Evolutionary conservation across 2,329 filamentous ascomycete genomes (phyloP).

Genomic region (Claviceps purpurea): DNA sequence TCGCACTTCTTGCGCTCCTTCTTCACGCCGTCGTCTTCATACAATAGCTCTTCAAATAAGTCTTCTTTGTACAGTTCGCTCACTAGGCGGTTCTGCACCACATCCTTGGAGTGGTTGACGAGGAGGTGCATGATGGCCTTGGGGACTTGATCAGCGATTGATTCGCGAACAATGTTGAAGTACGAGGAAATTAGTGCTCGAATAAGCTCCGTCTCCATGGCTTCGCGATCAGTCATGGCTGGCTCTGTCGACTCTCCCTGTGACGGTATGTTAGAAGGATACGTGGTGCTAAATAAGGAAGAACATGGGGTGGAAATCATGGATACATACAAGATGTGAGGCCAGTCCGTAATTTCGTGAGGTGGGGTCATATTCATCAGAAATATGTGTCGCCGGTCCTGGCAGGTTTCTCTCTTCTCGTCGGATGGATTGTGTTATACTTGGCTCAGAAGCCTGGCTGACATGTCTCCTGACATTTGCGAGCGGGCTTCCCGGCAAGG

Average conservation of each 20-base stretch:
- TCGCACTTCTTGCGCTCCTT: constrained; percentile 98
- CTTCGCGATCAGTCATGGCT: constrained; percentile 85
- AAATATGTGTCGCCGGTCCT: constrained; percentile 29
- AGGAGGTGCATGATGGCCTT: constrained; percentile 98
- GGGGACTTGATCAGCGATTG: constrained; percentile 95
- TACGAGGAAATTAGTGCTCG: constrained; percentile 93
- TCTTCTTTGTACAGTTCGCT: constrained; percentile 89
- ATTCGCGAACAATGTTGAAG: constrained; percentile 97
- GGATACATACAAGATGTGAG: constrained; percentile 44
- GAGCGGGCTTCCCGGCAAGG: constrained; percentile 19
- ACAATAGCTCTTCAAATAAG: constrained; percentile 82
- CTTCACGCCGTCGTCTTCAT: constrained; percentile 96
- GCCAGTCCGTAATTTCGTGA: constrained; percentile 28
- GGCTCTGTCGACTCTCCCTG: constrained; percentile 57
- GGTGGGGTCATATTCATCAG: constrained; percentile 30
- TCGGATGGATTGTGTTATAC: constrained; percentile 71
- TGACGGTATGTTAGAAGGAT: constrained; percentile 8
- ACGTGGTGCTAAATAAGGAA: too few relatives aligned
- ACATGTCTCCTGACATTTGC: constrained; percentile 45
- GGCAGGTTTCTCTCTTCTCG: constrained; percentile 48
- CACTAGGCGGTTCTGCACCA: constrained; percentile 91
- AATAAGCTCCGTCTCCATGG: constrained; percentile 95
- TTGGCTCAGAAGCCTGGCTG: constrained; percentile 66
- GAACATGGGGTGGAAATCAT: background rate
- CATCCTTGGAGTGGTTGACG: constrained; percentile 96